A percentile compares a stretch with the other conserved stretches of the same genome.
These are phyloP conservation scores for Apiotrichum porosum DNA, from an alignment of 1,284 basidiomycete genomes.

Conservation along the genomic window DNA sequence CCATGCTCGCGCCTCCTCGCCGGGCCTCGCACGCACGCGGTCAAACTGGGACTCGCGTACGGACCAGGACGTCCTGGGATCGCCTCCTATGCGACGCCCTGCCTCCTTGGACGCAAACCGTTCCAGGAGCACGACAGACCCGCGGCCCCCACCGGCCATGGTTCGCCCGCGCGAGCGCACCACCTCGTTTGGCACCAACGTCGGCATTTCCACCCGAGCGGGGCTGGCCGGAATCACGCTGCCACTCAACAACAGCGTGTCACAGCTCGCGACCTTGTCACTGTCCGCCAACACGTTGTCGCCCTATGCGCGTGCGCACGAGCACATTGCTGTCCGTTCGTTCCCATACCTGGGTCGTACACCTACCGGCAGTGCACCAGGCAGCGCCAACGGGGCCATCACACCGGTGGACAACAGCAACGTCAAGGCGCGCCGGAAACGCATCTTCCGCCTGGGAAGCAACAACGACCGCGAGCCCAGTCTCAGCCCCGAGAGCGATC, in stretches of 20 bases:
- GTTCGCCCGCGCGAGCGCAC: constrained; percentile 5
- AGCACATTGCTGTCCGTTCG: constrained; percentile 83
- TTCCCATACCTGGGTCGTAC: constrained; percentile 57
- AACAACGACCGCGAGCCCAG: background rate
- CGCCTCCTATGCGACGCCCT: background rate
- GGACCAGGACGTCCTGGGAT: background rate
- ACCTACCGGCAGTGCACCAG: constrained; percentile 21
- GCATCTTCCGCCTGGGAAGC: constrained; percentile 63
- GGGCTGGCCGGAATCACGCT: constrained; percentile 56
- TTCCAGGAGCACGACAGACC: background rate
- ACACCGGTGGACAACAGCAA: constrained; percentile 22
- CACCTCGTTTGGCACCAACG: constrained; percentile 3
- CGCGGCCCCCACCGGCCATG: background rate
- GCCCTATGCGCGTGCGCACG: constrained; percentile 78
- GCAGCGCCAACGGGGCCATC: constrained; percentile 11
- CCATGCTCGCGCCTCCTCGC: background rate
- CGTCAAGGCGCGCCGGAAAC: constrained; percentile 70
- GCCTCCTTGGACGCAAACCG: no score
- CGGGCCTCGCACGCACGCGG: constrained; percentile 12
- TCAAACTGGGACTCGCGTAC: constrained; percentile 29
- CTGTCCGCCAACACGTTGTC: constrained; percentile 85
- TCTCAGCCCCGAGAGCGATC: constrained; percentile 11
- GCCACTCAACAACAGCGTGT: constrained; percentile 69
- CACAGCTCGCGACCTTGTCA: constrained; percentile 74
- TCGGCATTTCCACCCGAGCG: background rate